Conservation (phyloP, 2,329 filamentous ascomycete genomes). For the Ophiocordyceps polyrhachis-furcata region DNA sequence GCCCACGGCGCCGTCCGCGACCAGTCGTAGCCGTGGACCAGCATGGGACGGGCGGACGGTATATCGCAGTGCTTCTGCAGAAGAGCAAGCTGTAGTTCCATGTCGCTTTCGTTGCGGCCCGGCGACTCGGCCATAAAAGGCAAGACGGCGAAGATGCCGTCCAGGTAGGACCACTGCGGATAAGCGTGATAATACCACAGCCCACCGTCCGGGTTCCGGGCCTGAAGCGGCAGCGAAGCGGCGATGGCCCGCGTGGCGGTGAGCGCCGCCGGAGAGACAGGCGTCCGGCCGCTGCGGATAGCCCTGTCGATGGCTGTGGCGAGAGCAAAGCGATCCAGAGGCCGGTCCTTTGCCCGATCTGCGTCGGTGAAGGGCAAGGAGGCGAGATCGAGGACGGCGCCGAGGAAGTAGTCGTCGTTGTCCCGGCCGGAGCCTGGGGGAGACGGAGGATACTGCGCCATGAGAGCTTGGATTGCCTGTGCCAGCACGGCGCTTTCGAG, state of each 20-base stretch:
- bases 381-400: slow-evolving; percentile 4
- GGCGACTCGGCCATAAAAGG: slow-evolving; percentile 16
- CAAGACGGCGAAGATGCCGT: slow-evolving; percentile 30
- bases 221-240: slow-evolving; percentile 6
- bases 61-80: slow-evolving; percentile 4
- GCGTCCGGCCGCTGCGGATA: background rate
- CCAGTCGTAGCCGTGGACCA: slow-evolving; percentile 27
- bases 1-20: slow-evolving; percentile 31
- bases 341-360: slow-evolving; percentile 3
- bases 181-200: slow-evolving; percentile 21
- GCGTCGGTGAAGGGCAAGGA: slow-evolving; percentile 4
- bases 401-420: slow-evolving; percentile 3
- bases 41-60: background rate
- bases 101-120: slow-evolving; percentile 5
- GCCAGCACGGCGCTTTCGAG: slow-evolving; percentile 8
- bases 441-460: slow-evolving; percentile 4
- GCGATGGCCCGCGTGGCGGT: slow-evolving; percentile 5
- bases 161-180: slow-evolving; percentile 32
- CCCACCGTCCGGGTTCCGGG: slow-evolving; percentile 14
- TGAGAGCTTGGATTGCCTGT: slow-evolving; percentile 5
- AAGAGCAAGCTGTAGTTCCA: slow-evolving; percentile 6
- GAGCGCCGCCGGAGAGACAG: slow-evolving; percentile 1
- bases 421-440: background rate
- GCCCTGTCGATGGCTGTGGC: slow-evolving; percentile 5
- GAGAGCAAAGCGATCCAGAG: slow-evolving; percentile 9